Evolutionary conservation across 106 monocot species (phyloP).

Genomic region (Alisma plantagoaquatica): DNA sequence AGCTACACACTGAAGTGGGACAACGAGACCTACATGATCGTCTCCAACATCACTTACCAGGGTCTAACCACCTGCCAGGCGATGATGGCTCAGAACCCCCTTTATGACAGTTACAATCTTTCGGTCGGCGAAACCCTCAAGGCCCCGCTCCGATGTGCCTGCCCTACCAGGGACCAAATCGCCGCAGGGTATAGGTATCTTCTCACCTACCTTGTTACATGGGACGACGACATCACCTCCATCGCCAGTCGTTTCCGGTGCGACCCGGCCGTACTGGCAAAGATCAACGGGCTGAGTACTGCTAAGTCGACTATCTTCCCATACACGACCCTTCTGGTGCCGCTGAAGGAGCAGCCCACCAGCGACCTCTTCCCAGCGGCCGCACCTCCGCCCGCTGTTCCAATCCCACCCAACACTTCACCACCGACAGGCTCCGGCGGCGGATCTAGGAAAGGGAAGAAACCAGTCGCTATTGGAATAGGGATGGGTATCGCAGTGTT

Average conservation of each 20-base stretch:
- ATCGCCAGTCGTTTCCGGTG: slow-evolving; percentile 35
- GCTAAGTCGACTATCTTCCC: slow-evolving; percentile 25
- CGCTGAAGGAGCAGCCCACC: slow-evolving; percentile 35
- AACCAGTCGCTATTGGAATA: slow-evolving; percentile 36
- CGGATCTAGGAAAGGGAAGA: slow-evolving; percentile 2
- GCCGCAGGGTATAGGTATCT: slow-evolving; percentile 39
- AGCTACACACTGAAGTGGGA: slow-evolving; percentile 24
- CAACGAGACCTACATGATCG: slow-evolving; percentile 34
- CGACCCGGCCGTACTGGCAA: slow-evolving; percentile 15
- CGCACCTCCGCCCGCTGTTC: slow-evolving; percentile 1
- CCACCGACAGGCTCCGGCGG: slow-evolving; percentile 16
- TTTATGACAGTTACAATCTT: slow-evolving; percentile 19
- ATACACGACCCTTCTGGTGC: slow-evolving; percentile 62
- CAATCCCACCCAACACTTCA: slow-evolving; percentile 8
- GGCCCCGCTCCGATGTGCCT: slow-evolving; percentile 77
- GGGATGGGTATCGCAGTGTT: slow-evolving; percentile 32
- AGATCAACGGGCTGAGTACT: slow-evolving; percentile 42
- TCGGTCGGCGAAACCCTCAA: slow-evolving; percentile 6
- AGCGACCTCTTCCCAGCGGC: background rate
- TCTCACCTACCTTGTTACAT: slow-evolving; percentile 39
- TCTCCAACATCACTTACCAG: slow-evolving; percentile 75
- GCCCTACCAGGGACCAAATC: slow-evolving; percentile 46
- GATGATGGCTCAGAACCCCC: slow-evolving; percentile 65
- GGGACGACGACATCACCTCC: slow-evolving; percentile 26
- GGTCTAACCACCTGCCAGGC: slow-evolving; percentile 83